phyloP scores from a whole-genome alignment of 2,329 filamentous ascomycete species.

The Aspergillus luchuensis region DNA sequence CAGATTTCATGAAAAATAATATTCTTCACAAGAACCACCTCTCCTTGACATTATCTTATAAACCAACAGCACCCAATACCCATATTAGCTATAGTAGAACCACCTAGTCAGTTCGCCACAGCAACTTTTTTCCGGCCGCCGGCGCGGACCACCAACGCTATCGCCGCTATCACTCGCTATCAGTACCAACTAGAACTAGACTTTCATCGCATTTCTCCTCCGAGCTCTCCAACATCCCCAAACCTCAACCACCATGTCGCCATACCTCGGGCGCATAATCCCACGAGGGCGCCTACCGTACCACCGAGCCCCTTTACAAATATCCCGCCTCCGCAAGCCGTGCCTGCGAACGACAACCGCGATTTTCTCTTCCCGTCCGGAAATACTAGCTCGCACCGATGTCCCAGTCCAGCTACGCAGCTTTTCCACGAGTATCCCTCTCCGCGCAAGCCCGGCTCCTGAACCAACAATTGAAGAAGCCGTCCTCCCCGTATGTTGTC shows the following conservation, averaged over 20 bases:
- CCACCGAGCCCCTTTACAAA: not conserved
- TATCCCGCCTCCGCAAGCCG: not conserved
- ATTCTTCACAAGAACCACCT: not conserved
- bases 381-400: not conserved
- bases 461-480: slow-evolving; percentile 19
- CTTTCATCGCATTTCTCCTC: slow-evolving; percentile 6
- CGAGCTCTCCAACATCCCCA: slow-evolving; percentile 6
- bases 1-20: not conserved
- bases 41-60: not conserved
- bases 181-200: not conserved
- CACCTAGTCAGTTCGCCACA: slow-evolving; percentile 17
- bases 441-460: slow-evolving; percentile 13
- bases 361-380: not conserved
- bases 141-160: slow-evolving; percentile 24
- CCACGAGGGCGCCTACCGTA: slow-evolving; percentile 19
- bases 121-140: slow-evolving; percentile 20
- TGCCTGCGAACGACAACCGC: slow-evolving; percentile 1
- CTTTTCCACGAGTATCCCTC: slow-evolving; percentile 22
- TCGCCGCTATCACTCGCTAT: slow-evolving; percentile 21
- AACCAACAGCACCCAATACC: too few relatives aligned
- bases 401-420: slow-evolving; percentile 13
- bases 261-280: slow-evolving; percentile 28
- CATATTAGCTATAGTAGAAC: not conserved
- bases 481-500: slow-evolving; percentile 56
- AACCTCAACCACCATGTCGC: slow-evolving; percentile 32